A percentile compares a stretch with the other conserved stretches of the same genome.
Evolutionary conservation across 768 basidiomycete species (phyloP).

Genomic region (Tremella mesenterica): DNA sequence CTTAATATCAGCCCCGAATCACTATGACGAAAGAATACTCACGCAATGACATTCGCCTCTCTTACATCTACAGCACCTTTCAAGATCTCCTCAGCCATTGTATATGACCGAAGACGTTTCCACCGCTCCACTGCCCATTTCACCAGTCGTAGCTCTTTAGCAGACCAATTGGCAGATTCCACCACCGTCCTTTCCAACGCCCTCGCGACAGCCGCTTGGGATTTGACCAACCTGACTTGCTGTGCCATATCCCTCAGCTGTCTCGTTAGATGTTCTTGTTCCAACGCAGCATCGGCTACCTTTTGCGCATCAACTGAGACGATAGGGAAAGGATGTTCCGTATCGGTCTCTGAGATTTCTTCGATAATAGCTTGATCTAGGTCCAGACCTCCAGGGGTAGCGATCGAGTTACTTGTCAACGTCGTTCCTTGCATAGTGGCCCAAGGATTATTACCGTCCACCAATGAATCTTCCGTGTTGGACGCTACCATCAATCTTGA

Average conservation of each 20-base stretch:
- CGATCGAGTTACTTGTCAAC: constrained; percentile 21
- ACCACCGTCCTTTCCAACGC: constrained; percentile 55
- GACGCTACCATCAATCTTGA: constrained; percentile 20
- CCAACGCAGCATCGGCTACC: constrained; percentile 15
- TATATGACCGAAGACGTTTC: constrained; percentile 74
- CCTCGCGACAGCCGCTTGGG: constrained; percentile 26
- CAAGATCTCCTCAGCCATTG: constrained; percentile 83
- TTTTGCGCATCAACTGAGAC: background rate
- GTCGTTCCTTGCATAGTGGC: constrained; percentile 14
- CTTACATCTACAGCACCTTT: constrained; percentile 77
- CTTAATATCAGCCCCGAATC: constrained; percentile 46
- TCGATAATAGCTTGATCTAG: constrained; percentile 6
- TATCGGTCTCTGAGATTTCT: constrained; percentile 10
- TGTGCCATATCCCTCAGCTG: constrained; percentile 69
- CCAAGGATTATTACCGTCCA: constrained; percentile 30
- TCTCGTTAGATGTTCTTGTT: constrained; percentile 68
- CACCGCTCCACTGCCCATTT: constrained; percentile 75
- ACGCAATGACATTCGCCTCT: constrained; percentile 77
- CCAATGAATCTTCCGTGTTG: constrained; percentile 26
- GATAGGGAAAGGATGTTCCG: constrained; percentile 2
- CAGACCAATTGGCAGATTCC: constrained; percentile 75
- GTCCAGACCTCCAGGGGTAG: constrained; percentile 17
- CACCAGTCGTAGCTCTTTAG: constrained; percentile 70
- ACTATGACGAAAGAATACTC: constrained; percentile 11
- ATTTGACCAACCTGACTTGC: constrained; percentile 72